These are phyloP conservation scores for Lactifluus subvellereus DNA, from an alignment of 768 basidiomycete species.

Conservation along the genomic window DNA sequence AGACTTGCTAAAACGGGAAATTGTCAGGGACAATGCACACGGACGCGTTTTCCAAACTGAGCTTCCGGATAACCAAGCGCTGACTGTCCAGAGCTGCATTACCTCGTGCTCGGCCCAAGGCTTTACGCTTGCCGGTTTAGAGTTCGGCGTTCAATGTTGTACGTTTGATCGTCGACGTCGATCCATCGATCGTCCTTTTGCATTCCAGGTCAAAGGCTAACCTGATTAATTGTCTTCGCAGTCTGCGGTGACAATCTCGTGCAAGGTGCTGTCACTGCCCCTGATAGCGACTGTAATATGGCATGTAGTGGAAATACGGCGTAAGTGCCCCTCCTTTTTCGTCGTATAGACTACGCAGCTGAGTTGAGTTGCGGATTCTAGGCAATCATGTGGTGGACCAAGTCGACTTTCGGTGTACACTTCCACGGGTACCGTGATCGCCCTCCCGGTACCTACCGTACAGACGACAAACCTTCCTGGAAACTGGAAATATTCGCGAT, in stretches of 20 bases:
- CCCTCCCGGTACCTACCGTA: conserved; percentile 52
- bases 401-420: conserved; percentile 69
- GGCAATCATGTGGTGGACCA: conserved; percentile 68
- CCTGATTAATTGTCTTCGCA: conserved; percentile 27
- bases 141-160: conserved; percentile 54
- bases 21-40: conserved; percentile 46
- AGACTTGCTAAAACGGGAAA: background rate
- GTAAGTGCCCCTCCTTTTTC: conserved; percentile 35
- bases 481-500: conserved; percentile 60
- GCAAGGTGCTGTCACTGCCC: conserved; percentile 49
- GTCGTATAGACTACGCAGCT: background rate
- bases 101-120: conserved; percentile 47
- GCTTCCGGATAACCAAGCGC: conserved; percentile 33
- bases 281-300: conserved; percentile 60
- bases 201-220: background rate
- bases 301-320: conserved; percentile 62
- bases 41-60: conserved; percentile 55
- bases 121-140: conserved; percentile 63
- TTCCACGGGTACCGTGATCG: conserved; percentile 43
- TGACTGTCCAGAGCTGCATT: conserved; percentile 64
- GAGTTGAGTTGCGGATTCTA: conserved; percentile 28
- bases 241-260: conserved; percentile 68
- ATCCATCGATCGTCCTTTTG: background rate
- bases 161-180: conserved; percentile 26
- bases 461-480: conserved; percentile 56